Conservation (phyloP, 805 yeast species). For the Brettanomyces bruxellensis region DNA sequence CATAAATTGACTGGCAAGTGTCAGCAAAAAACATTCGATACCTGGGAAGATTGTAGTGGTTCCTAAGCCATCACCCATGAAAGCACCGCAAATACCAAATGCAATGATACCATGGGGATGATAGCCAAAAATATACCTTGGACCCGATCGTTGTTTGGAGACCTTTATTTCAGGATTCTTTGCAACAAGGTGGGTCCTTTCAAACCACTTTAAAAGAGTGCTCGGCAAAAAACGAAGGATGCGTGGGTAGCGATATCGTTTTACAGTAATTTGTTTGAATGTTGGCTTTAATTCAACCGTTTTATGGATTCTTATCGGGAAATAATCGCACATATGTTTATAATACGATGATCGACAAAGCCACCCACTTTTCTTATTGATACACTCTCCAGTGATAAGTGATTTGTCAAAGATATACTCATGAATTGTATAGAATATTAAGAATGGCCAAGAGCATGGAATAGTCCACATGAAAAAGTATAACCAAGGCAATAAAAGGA, state of each 20-base stretch:
- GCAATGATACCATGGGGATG: constrained; percentile 97
- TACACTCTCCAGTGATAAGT: constrained; percentile 65
- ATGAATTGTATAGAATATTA: constrained; percentile 52
- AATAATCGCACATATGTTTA: constrained; percentile 68
- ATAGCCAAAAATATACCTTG: constrained; percentile 79
- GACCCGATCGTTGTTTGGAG: constrained; percentile 39
- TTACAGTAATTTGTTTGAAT: constrained; percentile 26
- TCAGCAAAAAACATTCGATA: constrained; percentile 66
- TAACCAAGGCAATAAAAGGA: constrained; percentile 47
- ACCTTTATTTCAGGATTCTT: neutral
- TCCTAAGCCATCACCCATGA: constrained; percentile 59
- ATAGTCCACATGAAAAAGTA: constrained; percentile 51
- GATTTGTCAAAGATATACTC: constrained; percentile 55
- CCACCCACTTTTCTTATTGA: constrained; percentile 44
- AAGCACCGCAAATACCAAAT: constrained; percentile 77
- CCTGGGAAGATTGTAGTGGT: constrained; percentile 65
- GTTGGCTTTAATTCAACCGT: constrained; percentile 69
- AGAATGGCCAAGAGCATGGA: constrained; percentile 46
- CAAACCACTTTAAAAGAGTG: neutral
- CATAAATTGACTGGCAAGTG: constrained; percentile 74
- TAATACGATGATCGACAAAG: constrained; percentile 53
- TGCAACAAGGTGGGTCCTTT: neutral
- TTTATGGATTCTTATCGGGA: constrained; percentile 68
- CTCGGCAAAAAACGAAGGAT: neutral
- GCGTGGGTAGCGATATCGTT: constrained; percentile 3